Percentiles rank a stretch among this genome's conserved stretches.
Conservation (phyloP, 2,329 filamentous ascomycete species). For the Rugonectria rugulosa region DNA sequence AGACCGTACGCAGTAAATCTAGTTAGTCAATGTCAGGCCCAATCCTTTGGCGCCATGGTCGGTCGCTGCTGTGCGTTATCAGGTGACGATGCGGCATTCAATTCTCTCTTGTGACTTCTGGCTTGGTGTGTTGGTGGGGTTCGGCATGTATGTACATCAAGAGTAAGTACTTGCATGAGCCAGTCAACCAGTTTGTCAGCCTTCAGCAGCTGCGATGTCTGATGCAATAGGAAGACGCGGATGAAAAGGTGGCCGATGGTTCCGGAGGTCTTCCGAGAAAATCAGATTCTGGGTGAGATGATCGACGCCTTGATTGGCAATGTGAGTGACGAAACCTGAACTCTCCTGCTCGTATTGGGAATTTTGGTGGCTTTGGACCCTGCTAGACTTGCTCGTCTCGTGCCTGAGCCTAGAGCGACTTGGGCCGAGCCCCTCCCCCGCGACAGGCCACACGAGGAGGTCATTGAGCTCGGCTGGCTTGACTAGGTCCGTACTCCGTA, state of each 20-base stretch:
- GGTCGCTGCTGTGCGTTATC: slow-evolving; percentile 14
- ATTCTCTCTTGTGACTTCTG: slow-evolving; percentile 19
- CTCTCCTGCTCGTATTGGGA: slow-evolving; percentile 1
- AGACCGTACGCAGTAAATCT: background rate
- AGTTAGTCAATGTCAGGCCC: background rate
- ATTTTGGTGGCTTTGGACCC: background rate
- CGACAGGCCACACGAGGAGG: background rate
- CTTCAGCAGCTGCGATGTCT: background rate
- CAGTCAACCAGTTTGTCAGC: background rate
- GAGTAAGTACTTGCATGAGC: slow-evolving; percentile 8
- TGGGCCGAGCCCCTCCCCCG: slow-evolving; percentile 13
- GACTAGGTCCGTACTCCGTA: slow-evolving; percentile 6
- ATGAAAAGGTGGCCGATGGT: background rate
- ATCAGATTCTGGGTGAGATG: slow-evolving; percentile 12
- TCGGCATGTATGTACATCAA: too few relatives aligned
- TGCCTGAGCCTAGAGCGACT: slow-evolving; percentile 3
- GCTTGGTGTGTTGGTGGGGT: slow-evolving; percentile 15
- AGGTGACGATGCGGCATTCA: slow-evolving; percentile 27
- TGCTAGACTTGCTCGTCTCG: background rate
- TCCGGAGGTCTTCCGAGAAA: slow-evolving; percentile 22
- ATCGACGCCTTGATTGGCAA: slow-evolving; percentile 13
- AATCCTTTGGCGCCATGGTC: slow-evolving; percentile 16
- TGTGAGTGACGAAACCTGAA: slow-evolving; percentile 3
- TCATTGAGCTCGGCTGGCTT: background rate
- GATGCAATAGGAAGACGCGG: slow-evolving; percentile 13